phyloP scores from a whole-genome alignment of 1,284 basidiomycete species.

The Phellopilus nigrolimitatus region DNA sequence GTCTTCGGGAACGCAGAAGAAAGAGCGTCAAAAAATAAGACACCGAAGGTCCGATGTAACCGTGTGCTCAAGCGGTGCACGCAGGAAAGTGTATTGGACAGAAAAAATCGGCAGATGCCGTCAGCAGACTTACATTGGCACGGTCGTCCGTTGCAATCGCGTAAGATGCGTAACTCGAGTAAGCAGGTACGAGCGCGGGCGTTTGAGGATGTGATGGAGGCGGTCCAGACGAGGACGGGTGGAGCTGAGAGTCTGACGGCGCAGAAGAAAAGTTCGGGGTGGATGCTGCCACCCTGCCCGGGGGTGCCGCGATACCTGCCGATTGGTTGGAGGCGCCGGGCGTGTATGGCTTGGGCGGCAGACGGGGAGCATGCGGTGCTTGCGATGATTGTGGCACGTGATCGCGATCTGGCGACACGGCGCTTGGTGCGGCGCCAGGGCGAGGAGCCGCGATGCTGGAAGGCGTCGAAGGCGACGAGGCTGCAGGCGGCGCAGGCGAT shows the following conservation, averaged over 20 bases:
- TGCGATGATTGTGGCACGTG: conserved; percentile 8
- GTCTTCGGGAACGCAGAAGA: conserved; percentile 7
- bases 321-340: too few species aligned
- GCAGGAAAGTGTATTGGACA: background rate
- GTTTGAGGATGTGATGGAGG: conserved; percentile 16
- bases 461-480: conserved; percentile 11
- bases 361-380: conserved; percentile 8
- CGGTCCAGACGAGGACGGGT: background rate
- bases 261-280: background rate
- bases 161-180: background rate
- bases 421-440: conserved; percentile 1
- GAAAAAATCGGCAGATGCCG: background rate
- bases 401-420: conserved; percentile 10
- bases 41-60: conserved; percentile 12
- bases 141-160: conserved; percentile 7
- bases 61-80: background rate
- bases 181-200: conserved; percentile 1
- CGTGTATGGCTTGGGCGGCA: conserved; percentile 16
- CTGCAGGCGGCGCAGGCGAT: conserved; percentile 6
- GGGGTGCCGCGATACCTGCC: background rate
- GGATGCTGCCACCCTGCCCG: conserved; percentile 2
- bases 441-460: too few species aligned
- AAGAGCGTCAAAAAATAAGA: conserved; percentile 1
- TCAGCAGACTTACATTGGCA: conserved; percentile 8
- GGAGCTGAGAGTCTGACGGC: background rate